Percentiles rank a stretch among this genome's conserved stretches.
Conservation (phyloP, 495 filamentous ascomycete species). For the Aspergillus sparsus region DNA sequence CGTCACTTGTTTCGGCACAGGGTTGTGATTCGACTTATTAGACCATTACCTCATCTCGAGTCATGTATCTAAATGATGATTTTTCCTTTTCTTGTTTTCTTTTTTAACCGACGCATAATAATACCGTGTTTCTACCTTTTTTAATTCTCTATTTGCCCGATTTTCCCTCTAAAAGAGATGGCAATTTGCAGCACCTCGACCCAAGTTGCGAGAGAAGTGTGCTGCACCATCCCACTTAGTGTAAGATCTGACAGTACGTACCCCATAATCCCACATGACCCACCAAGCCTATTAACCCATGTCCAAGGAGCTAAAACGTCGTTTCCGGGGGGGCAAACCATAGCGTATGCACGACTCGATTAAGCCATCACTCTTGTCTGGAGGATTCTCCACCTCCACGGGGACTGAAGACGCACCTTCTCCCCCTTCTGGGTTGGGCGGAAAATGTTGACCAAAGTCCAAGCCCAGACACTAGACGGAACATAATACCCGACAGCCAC, state of each 20-base stretch:
- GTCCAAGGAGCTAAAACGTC: background rate
- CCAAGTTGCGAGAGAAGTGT: conserved; percentile 16
- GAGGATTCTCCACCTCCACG: background rate
- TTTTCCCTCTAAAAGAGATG: background rate
- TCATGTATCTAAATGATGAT: conserved; percentile 7
- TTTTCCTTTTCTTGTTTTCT: too few relatives aligned
- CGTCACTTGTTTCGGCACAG: conserved; percentile 7
- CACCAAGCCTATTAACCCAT: background rate
- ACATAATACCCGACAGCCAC: too few relatives aligned
- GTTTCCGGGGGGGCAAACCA: background rate
- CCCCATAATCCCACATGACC: conserved; percentile 11
- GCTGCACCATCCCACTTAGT: conserved; percentile 20
- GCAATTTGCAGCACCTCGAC: conserved; percentile 8
- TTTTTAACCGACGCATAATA: too few relatives aligned
- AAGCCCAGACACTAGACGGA: background rate
- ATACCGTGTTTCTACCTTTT: conserved; percentile 1
- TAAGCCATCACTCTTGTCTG: background rate
- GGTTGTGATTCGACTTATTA: conserved; percentile 11
- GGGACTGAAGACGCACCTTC: background rate
- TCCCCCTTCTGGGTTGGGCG: background rate
- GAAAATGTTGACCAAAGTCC: background rate
- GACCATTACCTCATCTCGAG: conserved; percentile 12
- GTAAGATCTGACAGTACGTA: conserved; percentile 16
- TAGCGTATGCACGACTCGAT: background rate
- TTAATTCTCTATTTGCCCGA: background rate